phyloP scores from a whole-genome alignment of 2,329 filamentous ascomycete species.

The Xylariaceae sp. region DNA sequence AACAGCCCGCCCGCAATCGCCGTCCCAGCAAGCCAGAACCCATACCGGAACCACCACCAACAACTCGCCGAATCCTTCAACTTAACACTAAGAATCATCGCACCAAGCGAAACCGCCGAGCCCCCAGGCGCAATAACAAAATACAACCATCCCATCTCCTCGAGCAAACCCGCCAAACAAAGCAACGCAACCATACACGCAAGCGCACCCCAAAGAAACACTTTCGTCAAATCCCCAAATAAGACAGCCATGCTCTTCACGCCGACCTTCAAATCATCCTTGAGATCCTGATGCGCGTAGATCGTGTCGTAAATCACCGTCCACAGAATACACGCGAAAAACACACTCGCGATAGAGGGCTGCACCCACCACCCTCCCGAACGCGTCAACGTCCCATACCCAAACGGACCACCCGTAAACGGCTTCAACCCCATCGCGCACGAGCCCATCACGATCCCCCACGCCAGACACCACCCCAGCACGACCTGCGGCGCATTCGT shows the following conservation, averaged over 20 bases:
- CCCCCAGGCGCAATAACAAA: constrained; percentile 25
- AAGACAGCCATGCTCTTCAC: constrained; percentile 34
- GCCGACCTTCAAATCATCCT: constrained; percentile 32
- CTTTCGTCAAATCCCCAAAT: constrained; percentile 26
- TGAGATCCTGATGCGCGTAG: constrained; percentile 34
- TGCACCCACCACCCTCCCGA: constrained; percentile 19
- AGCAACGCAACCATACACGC: constrained; percentile 25
- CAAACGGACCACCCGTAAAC: constrained; percentile 24
- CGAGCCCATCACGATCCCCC: constrained; percentile 31
- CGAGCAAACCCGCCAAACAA: constrained; percentile 17
- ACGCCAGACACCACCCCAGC: constrained; percentile 33
- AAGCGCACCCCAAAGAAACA: constrained; percentile 22
- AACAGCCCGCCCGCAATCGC: constrained; percentile 27
- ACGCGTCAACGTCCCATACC: background rate
- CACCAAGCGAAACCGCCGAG: constrained; percentile 24
- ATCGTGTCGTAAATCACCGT: constrained; percentile 35
- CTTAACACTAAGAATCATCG: constrained; percentile 29
- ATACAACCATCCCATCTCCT: constrained; percentile 22
- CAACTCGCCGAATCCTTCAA: constrained; percentile 29
- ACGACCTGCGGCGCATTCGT: constrained; percentile 35
- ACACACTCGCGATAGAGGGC: constrained; percentile 25
- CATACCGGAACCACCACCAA: constrained; percentile 32
- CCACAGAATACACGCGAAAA: constrained; percentile 31
- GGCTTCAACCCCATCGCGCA: constrained; percentile 27
- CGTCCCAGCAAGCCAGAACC: constrained; percentile 31